Evolutionary conservation across 768 basidiomycete genomes (phyloP), one percentile per base, ranked within the genome.

Genomic region (Strobilomyces echinocephalus): DNA sequence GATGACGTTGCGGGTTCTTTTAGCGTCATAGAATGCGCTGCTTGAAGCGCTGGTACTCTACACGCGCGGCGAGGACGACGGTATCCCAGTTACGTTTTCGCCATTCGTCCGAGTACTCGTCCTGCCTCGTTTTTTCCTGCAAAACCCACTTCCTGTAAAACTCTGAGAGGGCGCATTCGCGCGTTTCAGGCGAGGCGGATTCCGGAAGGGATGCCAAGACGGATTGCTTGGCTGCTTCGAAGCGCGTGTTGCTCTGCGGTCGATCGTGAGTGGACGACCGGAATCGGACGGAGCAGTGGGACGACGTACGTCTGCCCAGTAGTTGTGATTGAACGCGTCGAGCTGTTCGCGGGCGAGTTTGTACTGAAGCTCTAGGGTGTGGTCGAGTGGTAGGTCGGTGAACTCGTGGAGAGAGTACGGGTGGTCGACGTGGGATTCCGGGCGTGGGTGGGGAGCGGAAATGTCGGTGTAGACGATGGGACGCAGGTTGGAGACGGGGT

Each of bases 361-460:
- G 74, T 79, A 86, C 61, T 86, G 88, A 45, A 90, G 76, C 50
- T 87, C 84, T 8, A 79, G 67, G 31, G 79, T 72, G 43, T 74
- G 74, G 36, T 66, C 66, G 42, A 69, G 66, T 18, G 66, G 55
- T 59, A 60, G 39, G 65, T 63, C 36, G 61, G 66, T 35, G 69
- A 92, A 92, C 66, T 92, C 90, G 53, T 74, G 67, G 52, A 91
- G 80, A 14, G 90, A 91, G 72, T 91, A 92, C 4, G 89, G 90
- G 65, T 91, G 88, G 41, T 60, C 53, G 53, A 57, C 54, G 42
- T 43, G 39, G 18, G 18, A 67, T 35, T 55, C 24, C 24, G 24
- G 24, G 24, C 24, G 24, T 24, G 24, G 53, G 36, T 40, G 39
- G 30, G 61, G 48, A 15, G 74, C 57, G 3, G 67, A 60, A 10